A percentile compares a stretch with the other conserved stretches of the same genome.
Evolutionary conservation across 345 rosid genomes (phyloP).

Genomic region (Hypericum androsaemum): DNA sequence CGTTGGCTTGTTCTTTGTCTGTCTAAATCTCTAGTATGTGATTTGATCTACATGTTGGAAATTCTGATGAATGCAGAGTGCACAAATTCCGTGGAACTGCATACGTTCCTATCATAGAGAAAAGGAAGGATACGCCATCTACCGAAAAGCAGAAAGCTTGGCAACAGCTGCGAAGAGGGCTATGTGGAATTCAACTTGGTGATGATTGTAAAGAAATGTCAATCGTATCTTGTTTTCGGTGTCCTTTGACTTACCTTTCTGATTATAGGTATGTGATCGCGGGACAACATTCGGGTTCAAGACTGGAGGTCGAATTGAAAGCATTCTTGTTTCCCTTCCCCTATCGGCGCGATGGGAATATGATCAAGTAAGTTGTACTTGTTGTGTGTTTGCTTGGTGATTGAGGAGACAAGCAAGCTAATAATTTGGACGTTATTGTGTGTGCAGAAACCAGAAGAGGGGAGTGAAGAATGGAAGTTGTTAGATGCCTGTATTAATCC

Average conservation of each 20-base stretch:
- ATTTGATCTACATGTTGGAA: background rate
- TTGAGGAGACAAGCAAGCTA: too few relatives aligned
- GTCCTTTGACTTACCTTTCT: too few relatives aligned
- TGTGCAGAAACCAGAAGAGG: conserved; percentile 83
- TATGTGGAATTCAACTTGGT: conserved; percentile 98
- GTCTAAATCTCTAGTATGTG: conserved; percentile 56
- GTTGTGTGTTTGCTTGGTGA: too few relatives aligned
- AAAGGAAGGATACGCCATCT: conserved; percentile 63
- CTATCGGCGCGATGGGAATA: conserved; percentile 93
- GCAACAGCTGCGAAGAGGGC: conserved; percentile 92
- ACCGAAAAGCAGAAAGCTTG: conserved; percentile 82
- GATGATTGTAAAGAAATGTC: background rate
- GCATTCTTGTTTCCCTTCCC: conserved; percentile 95
- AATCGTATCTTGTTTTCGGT: too few relatives aligned
- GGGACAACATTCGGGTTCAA: conserved; percentile 97
- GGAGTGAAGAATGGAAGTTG: conserved; percentile 95
- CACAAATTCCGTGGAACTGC: conserved; percentile 86
- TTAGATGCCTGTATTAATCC: conserved; percentile 97
- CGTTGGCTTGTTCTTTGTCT: background rate
- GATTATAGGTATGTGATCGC: conserved; percentile 16
- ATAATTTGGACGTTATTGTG: conserved; percentile 13
- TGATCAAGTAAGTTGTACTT: conserved; percentile 66
- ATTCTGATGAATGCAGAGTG: conserved; percentile 47
- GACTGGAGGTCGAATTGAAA: conserved; percentile 95
- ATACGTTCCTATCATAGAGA: conserved; percentile 79